Evolutionary conservation across 371 early-diverging fungal genomes (phyloP), one percentile per base, ranked within the genome.

Genomic region (Chytridiales sp.): DNA sequence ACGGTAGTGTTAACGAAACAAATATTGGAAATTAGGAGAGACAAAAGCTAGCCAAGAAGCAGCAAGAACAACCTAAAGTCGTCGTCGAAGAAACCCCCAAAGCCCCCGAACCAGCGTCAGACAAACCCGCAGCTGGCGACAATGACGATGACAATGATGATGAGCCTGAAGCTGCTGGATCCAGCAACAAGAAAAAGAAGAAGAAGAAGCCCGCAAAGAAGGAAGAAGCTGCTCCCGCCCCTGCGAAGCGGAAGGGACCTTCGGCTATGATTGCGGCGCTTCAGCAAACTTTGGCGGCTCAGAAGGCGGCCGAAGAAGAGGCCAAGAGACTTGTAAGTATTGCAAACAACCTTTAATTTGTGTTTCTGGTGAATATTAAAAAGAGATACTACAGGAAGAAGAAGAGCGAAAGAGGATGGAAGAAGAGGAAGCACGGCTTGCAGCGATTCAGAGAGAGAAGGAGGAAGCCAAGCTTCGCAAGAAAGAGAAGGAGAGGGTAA

Each of bases 401-500:
- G 84, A 86, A 41, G 78, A 83, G 65, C 57, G 64, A n/a, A 39
- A 65, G 40, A 43, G 67, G 41, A 68, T 67, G 56, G 69, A 76
- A 61, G 67, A 80, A 51, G 78, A 77, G 63, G 74, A 78, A 63
- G 48, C 57, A 43, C 43, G 70, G 56, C 59, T 64, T 55, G 68
- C 58, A 57, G 77, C 89, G 68, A 83, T 82, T 54, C 82, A 79
- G 56, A 73, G 70, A 55, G 66, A 55, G 27, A 83, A 82, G 66
- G 87, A 87, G 61, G 92, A 84, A 26, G 75, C 81, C 2, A 72
- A 79, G 66, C 79, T 66, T 32, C 73, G 72, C 64, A 88, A 87
- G 61, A 88, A 88, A 73, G 87, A 92, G 67, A 84, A 83, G 62
- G 86, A 87, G 48, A 80, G 67, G 67, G 80, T 74, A 50, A 35